These are phyloP conservation scores for Obba rivulosa DNA, from an alignment of 768 basidiomycete genomes.

Conservation along the genomic window DNA sequence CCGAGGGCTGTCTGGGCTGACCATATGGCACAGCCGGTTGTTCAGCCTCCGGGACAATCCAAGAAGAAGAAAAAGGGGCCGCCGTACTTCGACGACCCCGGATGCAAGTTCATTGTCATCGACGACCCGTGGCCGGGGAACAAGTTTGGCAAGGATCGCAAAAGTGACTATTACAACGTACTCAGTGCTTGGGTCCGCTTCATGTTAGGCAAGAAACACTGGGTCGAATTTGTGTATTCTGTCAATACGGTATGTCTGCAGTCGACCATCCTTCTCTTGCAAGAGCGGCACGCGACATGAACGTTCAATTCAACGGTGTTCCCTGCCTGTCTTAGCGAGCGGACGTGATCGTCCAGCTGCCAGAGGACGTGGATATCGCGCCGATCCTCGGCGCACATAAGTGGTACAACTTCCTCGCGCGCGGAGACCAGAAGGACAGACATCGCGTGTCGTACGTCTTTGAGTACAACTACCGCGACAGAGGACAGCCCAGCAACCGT, in stretches of 20 bases:
- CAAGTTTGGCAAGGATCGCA: constrained; percentile 10
- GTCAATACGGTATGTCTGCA: constrained; percentile 18
- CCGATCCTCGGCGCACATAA: constrained; percentile 21
- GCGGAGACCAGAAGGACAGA: neutral
- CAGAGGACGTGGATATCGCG: constrained; percentile 13
- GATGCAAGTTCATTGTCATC: constrained; percentile 22
- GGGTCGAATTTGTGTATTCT: constrained; percentile 12
- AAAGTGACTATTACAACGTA: constrained; percentile 11
- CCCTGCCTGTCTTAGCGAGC: constrained; percentile 8
- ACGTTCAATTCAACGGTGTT: neutral
- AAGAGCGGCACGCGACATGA: neutral
- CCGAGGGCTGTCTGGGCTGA: neutral
- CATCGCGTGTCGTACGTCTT: constrained; percentile 20
- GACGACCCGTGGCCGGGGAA: constrained; percentile 21
- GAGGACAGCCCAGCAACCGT: constrained; percentile 21
- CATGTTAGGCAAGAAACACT: constrained; percentile 12
- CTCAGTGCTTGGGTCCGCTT: constrained; percentile 20
- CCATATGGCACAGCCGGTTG: neutral
- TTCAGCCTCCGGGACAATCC: neutral
- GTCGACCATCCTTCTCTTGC: neutral
- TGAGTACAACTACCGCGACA: constrained; percentile 20
- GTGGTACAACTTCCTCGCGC: constrained; percentile 14
- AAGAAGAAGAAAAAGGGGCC: constrained; percentile 16
- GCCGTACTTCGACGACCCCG: constrained; percentile 21
- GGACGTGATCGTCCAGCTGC: constrained; percentile 20